These are phyloP conservation scores for Malbranchea cinnamomea DNA, from an alignment of 2,329 filamentous ascomycete genomes.

Conservation along the genomic window DNA sequence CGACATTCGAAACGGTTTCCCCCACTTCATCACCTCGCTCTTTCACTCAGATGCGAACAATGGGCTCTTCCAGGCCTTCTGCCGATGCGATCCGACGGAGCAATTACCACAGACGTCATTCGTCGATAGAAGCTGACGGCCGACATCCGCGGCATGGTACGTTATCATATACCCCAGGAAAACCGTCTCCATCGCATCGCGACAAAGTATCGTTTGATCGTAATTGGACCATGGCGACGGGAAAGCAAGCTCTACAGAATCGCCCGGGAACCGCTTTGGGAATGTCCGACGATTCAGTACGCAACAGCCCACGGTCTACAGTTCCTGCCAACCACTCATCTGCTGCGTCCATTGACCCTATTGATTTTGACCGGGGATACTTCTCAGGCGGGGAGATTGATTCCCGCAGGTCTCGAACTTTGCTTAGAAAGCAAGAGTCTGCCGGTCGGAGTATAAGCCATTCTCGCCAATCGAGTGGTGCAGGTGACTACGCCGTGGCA, in stretches of 20 bases:
- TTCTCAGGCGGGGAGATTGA: conserved; percentile 84
- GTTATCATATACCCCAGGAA: conserved; percentile 12
- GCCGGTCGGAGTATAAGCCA: conserved; percentile 33
- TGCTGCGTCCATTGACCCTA: conserved; percentile 11
- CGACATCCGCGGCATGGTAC: conserved; percentile 13
- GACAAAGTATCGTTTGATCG: conserved; percentile 46
- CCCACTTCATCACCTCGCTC: conserved; percentile 25
- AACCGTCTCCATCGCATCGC: conserved; percentile 29
- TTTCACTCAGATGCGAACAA: conserved; percentile 26
- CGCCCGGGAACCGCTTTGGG: conserved; percentile 22
- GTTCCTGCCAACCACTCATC: conserved; percentile 6
- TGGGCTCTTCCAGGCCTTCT: conserved; percentile 46
- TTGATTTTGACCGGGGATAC: conserved; percentile 72
- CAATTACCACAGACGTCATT: conserved; percentile 74
- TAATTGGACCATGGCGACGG: conserved; percentile 39
- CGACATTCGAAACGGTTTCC: conserved; percentile 6
- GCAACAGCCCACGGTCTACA: too few relatives aligned
- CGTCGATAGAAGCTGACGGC: conserved; percentile 59
- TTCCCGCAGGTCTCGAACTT: conserved; percentile 52
- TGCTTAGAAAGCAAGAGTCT: conserved; percentile 58
- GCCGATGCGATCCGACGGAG: conserved; percentile 69
- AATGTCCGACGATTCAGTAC: too few relatives aligned
- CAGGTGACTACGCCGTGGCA: too few relatives aligned
- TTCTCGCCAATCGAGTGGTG: conserved; percentile 59
- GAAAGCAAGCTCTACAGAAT: conserved; percentile 18